Evolutionary conservation across 192 early-diverging fungal genomes (phyloP).

Genomic region (Coemansia umbellata): DNA sequence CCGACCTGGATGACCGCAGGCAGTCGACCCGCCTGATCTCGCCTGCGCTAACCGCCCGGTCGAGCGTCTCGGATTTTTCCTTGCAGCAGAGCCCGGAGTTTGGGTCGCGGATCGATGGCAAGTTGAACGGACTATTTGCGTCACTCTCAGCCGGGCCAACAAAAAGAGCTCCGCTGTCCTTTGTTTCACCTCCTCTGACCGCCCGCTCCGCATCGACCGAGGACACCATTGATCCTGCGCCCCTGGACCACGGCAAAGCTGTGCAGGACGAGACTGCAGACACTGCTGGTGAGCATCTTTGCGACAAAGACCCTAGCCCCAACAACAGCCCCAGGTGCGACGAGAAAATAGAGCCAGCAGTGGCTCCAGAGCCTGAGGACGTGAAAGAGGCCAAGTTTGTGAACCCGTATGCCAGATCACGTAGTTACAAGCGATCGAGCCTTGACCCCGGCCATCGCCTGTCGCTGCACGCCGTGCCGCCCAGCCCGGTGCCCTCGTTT

Average conservation of each 20-base stretch:
- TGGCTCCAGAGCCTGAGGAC: not conserved
- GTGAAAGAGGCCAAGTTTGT: not conserved
- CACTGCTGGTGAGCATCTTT: no score
- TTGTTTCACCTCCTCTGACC: not conserved
- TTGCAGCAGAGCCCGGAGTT: not conserved
- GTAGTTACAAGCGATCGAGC: not conserved
- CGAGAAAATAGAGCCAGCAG: not conserved
- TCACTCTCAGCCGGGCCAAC: no score
- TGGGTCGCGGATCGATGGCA: not conserved
- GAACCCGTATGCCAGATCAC: not conserved
- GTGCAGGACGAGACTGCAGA: no score
- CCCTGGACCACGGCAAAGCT: no score
- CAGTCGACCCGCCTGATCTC: conserved; percentile 30
- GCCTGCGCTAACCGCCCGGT: conserved; percentile 32
- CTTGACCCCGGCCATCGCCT: no score
- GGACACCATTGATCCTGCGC: no score
- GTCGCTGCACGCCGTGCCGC: not conserved
- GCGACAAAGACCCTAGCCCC: no score
- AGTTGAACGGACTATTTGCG: no score
- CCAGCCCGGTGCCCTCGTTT: not conserved
- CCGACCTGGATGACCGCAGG: conserved; percentile 30
- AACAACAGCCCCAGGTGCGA: not conserved
- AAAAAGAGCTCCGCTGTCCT: conserved; percentile 9
- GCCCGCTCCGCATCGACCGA: not conserved
- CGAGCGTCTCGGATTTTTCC: conserved; percentile 39